Base-by-base conservation (phyloP, 768 basidiomycete species). In the Myochromella boudieri region DNA sequence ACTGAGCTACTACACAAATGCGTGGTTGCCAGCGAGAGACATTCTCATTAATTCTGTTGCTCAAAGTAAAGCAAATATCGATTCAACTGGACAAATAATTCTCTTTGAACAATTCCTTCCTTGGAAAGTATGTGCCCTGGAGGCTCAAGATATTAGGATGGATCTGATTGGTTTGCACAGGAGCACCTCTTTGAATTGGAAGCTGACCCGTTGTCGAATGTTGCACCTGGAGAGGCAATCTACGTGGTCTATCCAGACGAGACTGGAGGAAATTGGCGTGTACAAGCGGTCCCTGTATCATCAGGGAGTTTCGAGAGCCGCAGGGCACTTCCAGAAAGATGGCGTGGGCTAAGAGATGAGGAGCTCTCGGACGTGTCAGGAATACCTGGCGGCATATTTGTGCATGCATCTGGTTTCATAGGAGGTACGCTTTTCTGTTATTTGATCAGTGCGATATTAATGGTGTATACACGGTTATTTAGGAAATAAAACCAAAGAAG, bases 321-420 rank as follows among this genome's bases (percentile, higher is more conserved):
- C 24, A 97, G 95, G 67, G 84, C 93, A 1, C 72, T 99, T 31
- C 97, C 97, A 1, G 93, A 97, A 60, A 73, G 76, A 52, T 99
- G 97, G 97, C 78, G 95, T 51, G 97, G 97, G 5, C 67, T 93
- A 29, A 76, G 97, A 37, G 95, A 98, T 64, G 87, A 90, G 8
- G 77, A 78, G 36, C 71, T 99, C 31, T 87, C 85, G 37, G 68
- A 78, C 53, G 67, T 80, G 6, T 81, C 81, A 12, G 91, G 91
- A 2, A 82, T 97, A 49, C 78, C 81, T 0, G 92, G 85, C 1
- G 78, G 95, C 42, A 81, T 97, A 44, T 99, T 99, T 60, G 84
- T 95, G 20, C 97, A 99, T 68, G 92, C 95, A 1, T 88, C 87
- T 48, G 97, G 97, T 6, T 99, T 99, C 65, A 98, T 94, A 60